Conservation (phyloP, 2,329 filamentous ascomycete genomes). For the Paracamarosporium sp. region DNA sequence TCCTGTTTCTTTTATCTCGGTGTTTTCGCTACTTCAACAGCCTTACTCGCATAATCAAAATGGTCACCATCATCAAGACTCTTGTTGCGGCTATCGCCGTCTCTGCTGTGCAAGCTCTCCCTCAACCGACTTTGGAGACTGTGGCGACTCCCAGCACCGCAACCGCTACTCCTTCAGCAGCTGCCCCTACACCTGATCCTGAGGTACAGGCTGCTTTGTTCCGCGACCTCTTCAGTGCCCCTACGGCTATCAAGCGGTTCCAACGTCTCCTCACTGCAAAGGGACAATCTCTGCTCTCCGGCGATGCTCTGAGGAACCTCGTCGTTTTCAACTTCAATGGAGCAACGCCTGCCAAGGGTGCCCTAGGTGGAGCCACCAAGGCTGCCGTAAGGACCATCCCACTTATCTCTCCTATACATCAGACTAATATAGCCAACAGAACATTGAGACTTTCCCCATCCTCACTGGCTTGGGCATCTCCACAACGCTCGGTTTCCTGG, state of each 20-base stretch:
- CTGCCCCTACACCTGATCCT: constrained; percentile 10
- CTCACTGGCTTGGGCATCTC: constrained; percentile 47
- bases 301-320: constrained; percentile 36
- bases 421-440: constrained; percentile 24
- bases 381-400: constrained; percentile 25
- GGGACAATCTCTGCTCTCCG: constrained; percentile 37
- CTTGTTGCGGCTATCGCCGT: constrained; percentile 41
- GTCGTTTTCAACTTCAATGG: constrained; percentile 70
- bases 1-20: constrained; percentile 23
- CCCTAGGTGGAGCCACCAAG: constrained; percentile 58
- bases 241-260: constrained; percentile 48
- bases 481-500: constrained; percentile 48
- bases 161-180: constrained; percentile 16
- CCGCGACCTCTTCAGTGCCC: constrained; percentile 37
- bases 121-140: constrained; percentile 22
- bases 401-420: neutral
- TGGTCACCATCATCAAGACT: constrained; percentile 44
- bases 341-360: constrained; percentile 52
- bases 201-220: constrained; percentile 33
- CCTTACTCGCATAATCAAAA: constrained; percentile 29
- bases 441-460: constrained; percentile 49
- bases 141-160: constrained; percentile 15
- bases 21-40: constrained; percentile 22
- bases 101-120: constrained; percentile 39
- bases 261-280: constrained; percentile 41